These are phyloP conservation scores for Candida ipomoeae DNA, from an alignment of 805 yeast genomes.

Conservation along the genomic window DNA sequence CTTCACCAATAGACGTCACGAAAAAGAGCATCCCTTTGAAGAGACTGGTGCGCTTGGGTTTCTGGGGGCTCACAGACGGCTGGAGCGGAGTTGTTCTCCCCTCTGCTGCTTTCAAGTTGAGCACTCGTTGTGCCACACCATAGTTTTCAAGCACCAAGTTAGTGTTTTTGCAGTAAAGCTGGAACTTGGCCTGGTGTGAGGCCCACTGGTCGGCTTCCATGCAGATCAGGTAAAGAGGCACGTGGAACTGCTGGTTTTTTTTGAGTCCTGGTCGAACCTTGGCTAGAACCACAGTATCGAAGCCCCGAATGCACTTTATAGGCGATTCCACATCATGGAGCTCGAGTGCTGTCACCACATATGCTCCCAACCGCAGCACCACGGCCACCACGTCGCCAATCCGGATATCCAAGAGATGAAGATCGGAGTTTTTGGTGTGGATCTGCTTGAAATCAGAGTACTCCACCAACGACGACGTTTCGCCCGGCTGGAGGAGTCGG, in stretches of 20 bases:
- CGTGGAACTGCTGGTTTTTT: slow-evolving; percentile 14
- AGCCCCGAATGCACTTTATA: slow-evolving; percentile 58
- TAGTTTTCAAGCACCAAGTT: slow-evolving; percentile 20
- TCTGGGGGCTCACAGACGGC: slow-evolving; percentile 5
- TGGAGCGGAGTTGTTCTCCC: neutral
- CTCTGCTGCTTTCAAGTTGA: neutral
- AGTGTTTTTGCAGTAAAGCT: slow-evolving; percentile 18
- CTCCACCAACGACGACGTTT: slow-evolving; percentile 28
- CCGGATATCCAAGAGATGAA: slow-evolving; percentile 48
- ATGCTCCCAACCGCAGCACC: slow-evolving; percentile 27
- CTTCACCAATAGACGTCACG: slow-evolving; percentile 34
- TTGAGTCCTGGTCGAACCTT: slow-evolving; percentile 13
- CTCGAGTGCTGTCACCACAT: slow-evolving; percentile 45
- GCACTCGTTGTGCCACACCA: slow-evolving; percentile 6
- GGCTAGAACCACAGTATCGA: slow-evolving; percentile 43
- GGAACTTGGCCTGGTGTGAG: slow-evolving; percentile 32
- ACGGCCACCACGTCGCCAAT: slow-evolving; percentile 52
- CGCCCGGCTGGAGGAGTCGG: slow-evolving; percentile 25
- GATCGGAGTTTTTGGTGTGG: slow-evolving; percentile 33
- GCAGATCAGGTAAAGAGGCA: slow-evolving; percentile 28
- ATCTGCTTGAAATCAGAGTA: slow-evolving; percentile 29
- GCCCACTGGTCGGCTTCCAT: slow-evolving; percentile 41
- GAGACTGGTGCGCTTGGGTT: slow-evolving; percentile 3
- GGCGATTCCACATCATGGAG: slow-evolving; percentile 18
- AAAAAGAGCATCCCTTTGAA: slow-evolving; percentile 27